phyloP scores from a whole-genome alignment of 176 grass and related monocot genomes.

The Tillandsia leiboldiana region DNA sequence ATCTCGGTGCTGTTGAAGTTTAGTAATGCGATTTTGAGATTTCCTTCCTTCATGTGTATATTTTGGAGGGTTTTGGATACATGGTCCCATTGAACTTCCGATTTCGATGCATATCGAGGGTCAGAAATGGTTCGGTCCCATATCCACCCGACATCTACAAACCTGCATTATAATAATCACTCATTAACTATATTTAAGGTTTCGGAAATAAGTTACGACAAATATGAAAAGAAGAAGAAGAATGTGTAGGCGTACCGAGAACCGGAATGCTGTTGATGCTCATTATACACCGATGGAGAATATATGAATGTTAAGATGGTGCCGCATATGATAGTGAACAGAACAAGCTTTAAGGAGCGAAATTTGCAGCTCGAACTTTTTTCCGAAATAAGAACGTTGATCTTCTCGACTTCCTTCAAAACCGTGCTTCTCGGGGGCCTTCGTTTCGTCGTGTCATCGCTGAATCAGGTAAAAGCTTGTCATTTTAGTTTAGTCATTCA shows the following conservation, averaged over 20 bases:
- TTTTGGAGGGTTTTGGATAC: constrained; percentile 38
- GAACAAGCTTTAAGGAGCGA: constrained; percentile 55
- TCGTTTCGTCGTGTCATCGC: constrained; percentile 59
- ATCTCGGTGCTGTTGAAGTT: constrained; percentile 80
- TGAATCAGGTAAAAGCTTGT: constrained; percentile 24
- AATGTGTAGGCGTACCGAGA: constrained; percentile 40
- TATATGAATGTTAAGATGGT: constrained; percentile 70
- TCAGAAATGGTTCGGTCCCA: constrained; percentile 60
- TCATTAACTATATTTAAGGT: neutral
- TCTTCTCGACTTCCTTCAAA: constrained; percentile 72
- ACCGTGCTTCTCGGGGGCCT: constrained; percentile 64
- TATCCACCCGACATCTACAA: constrained; percentile 77
- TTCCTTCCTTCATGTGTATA: constrained; percentile 28
- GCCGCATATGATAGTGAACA: constrained; percentile 73
- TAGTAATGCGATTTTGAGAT: constrained; percentile 54
- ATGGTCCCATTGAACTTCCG: constrained; percentile 47
- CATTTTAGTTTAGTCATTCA: constrained; percentile 3
- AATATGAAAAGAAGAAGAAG: neutral
- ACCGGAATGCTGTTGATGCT: constrained; percentile 47
- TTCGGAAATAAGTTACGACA: neutral
- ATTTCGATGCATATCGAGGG: constrained; percentile 59
- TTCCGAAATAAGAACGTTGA: constrained; percentile 60
- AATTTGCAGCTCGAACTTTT: constrained; percentile 67
- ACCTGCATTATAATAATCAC: constrained; percentile 21
- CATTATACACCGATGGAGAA: constrained; percentile 54